Evolutionary conservation across 1,284 basidiomycete species (phyloP).

Genomic region (Boletellus deceptivus): DNA sequence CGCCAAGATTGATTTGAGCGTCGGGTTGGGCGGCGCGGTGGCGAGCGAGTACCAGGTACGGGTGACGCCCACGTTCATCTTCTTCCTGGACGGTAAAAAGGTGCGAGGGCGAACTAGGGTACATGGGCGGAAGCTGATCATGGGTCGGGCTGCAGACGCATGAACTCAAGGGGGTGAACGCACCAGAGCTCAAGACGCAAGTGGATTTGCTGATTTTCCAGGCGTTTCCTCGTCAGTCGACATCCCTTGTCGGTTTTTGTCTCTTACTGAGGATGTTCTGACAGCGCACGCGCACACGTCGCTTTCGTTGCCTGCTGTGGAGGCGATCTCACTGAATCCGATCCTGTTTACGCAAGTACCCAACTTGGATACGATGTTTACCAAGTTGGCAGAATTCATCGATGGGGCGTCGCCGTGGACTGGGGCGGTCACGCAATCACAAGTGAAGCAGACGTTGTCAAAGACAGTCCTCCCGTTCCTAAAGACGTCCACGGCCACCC

Average conservation of each 20-base stretch:
- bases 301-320: slow-evolving; percentile 59
- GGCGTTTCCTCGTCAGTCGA: slow-evolving; percentile 73
- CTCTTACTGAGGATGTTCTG: slow-evolving; percentile 8
- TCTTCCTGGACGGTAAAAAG: slow-evolving; percentile 78
- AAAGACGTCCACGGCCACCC: slow-evolving; percentile 47
- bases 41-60: slow-evolving; percentile 65
- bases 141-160: slow-evolving; percentile 44
- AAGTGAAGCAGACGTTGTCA: slow-evolving; percentile 51
- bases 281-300: slow-evolving; percentile 75
- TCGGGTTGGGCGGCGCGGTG: slow-evolving; percentile 59
- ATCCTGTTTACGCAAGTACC: slow-evolving; percentile 77
- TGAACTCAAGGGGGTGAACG: slow-evolving; percentile 75
- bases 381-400: slow-evolving; percentile 66
- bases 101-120: slow-evolving; percentile 35
- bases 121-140: slow-evolving; percentile 11
- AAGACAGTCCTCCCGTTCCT: slow-evolving; percentile 61
- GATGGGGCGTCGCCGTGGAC: slow-evolving; percentile 41
- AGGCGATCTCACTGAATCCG: slow-evolving; percentile 66
- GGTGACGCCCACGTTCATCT: slow-evolving; percentile 86
- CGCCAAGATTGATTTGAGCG: slow-evolving; percentile 75
- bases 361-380: slow-evolving; percentile 58
- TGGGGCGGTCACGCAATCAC: slow-evolving; percentile 35
- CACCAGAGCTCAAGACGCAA: slow-evolving; percentile 62
- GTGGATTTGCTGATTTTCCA: slow-evolving; percentile 71
- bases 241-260: background rate